phyloP scores from a whole-genome alignment of 2,329 filamentous ascomycete species.

The Colletotrichum graminicola region DNA sequence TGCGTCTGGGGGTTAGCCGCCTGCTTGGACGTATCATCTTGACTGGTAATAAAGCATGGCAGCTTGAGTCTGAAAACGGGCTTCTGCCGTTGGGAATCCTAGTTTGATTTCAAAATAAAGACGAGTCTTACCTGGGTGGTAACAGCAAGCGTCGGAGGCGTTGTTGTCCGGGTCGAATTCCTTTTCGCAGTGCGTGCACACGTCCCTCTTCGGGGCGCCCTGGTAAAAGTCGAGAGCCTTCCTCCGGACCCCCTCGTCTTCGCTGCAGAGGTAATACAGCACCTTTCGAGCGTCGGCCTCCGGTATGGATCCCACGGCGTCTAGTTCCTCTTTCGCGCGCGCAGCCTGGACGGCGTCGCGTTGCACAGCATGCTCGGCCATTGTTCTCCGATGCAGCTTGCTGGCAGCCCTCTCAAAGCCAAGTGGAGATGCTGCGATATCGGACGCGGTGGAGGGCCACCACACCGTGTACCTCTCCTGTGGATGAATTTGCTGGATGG shows the following conservation, averaged over 20 bases:
- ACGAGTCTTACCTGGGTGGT: not conserved
- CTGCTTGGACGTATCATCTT: not conserved
- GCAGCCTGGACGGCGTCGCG: not conserved
- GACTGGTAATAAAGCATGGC: no score
- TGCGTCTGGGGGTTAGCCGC: not conserved
- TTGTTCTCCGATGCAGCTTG: not conserved
- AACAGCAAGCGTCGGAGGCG: not conserved
- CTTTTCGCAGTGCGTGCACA: constrained; percentile 3
- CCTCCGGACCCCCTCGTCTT: not conserved
- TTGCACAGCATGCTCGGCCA: not conserved
- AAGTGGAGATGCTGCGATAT: not conserved
- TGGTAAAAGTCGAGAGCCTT: not conserved
- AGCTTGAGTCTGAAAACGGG: no score
- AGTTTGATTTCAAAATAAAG: no score
- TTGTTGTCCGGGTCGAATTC: not conserved
- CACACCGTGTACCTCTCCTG: not conserved
- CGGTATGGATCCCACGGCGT: constrained; percentile 9
- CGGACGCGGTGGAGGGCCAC: not conserved
- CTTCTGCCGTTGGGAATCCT: no score
- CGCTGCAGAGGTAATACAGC: constrained; percentile 2
- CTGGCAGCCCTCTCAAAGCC: no score
- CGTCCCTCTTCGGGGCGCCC: not conserved
- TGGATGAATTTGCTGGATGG: no score
- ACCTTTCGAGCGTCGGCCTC: constrained; percentile 17
- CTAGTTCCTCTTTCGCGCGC: not conserved